Evolutionary conservation across 1,284 basidiomycete species (phyloP).

Genomic region (Boletus smithii): DNA sequence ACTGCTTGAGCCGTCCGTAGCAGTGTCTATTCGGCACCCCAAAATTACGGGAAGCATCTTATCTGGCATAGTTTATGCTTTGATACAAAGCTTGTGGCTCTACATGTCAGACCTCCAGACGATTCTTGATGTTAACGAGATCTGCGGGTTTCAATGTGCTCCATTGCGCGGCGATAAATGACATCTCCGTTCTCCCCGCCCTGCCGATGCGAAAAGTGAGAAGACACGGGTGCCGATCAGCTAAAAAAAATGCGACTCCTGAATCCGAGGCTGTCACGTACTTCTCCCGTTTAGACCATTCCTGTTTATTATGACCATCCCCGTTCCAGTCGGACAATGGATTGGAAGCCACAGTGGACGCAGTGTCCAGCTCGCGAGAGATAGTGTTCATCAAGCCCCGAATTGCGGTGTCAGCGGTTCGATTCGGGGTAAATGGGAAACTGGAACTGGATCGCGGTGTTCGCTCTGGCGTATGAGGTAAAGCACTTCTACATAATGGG

Average conservation of each 20-base stretch:
- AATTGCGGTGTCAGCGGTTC: slow-evolving; percentile 49
- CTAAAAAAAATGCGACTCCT: neutral
- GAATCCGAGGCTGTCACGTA: slow-evolving; percentile 24
- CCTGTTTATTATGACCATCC: slow-evolving; percentile 43
- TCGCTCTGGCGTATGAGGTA: slow-evolving; percentile 48
- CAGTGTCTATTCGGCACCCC: slow-evolving; percentile 6
- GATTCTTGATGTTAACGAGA: slow-evolving; percentile 49
- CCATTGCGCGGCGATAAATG: slow-evolving; percentile 44
- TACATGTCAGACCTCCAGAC: slow-evolving; percentile 45
- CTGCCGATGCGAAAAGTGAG: slow-evolving; percentile 30
- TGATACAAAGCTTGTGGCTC: neutral
- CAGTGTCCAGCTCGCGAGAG: slow-evolving; percentile 12
- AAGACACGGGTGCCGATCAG: slow-evolving; percentile 8
- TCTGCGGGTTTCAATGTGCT: slow-evolving; percentile 43
- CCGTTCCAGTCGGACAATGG: slow-evolving; percentile 45
- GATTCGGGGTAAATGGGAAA: slow-evolving; percentile 62
- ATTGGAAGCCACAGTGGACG: slow-evolving; percentile 3
- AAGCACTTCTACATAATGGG: slow-evolving; percentile 56
- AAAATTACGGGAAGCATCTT: slow-evolving; percentile 13
- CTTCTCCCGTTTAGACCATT: slow-evolving; percentile 54
- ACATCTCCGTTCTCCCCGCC: slow-evolving; percentile 51
- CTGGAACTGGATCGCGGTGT: slow-evolving; percentile 46
- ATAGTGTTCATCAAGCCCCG: slow-evolving; percentile 48
- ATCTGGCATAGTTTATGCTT: slow-evolving; percentile 26
- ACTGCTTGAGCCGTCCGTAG: slow-evolving; percentile 3